A percentile compares a stretch with the other conserved stretches of the same genome.
Conservation (phyloP, 805 yeast species). For the Spathaspora passalidarum region DNA sequence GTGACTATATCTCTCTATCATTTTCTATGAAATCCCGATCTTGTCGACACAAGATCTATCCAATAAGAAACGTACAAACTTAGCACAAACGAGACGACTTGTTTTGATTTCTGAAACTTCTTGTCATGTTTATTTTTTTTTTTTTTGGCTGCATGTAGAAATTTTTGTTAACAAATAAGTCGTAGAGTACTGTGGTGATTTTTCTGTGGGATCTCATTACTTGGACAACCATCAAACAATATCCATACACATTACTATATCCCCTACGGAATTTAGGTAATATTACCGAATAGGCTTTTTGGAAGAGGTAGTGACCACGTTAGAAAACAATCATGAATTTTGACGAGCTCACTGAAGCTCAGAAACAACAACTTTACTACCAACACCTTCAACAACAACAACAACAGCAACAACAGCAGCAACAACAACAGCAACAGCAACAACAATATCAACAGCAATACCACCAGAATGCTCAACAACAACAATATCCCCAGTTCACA, state of each 20-base stretch:
- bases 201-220: neutral
- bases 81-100: neutral
- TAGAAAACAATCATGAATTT: slow-evolving; percentile 19
- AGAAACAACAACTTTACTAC: slow-evolving; percentile 26
- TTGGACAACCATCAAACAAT: too few relatives aligned
- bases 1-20: too few relatives aligned
- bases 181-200: neutral
- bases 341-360: slow-evolving; percentile 28
- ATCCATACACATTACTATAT: neutral
- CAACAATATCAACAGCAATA: slow-evolving; percentile 16
- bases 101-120: neutral
- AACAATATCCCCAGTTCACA: slow-evolving; percentile 9
- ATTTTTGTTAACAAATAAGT: neutral
- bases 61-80: neutral
- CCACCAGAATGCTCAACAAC: slow-evolving; percentile 13
- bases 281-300: neutral
- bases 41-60: too few relatives aligned
- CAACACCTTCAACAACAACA: slow-evolving; percentile 20
- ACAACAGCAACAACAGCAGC: slow-evolving; percentile 10
- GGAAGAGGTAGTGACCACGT: neutral
- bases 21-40: too few relatives aligned
- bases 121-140: neutral
- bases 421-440: slow-evolving; percentile 11
- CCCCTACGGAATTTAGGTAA: neutral
- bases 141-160: neutral